These are phyloP conservation scores for Typha latifolia DNA, from an alignment of 176 grass and related monocot genomes.

Conservation along the genomic window DNA sequence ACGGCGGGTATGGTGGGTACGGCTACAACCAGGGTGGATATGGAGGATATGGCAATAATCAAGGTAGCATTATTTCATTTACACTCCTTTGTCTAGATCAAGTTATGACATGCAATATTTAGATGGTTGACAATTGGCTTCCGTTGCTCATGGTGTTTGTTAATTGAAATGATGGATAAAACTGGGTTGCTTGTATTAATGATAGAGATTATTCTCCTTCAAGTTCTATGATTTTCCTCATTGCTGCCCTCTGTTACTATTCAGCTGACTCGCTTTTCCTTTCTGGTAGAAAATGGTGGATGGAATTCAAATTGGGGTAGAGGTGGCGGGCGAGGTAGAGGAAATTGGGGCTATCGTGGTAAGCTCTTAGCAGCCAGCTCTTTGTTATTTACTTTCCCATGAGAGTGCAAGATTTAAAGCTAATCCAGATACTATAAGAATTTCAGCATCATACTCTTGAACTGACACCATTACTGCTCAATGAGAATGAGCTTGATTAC, in stretches of 20 bases:
- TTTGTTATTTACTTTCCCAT: not conserved
- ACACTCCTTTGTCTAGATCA: not conserved
- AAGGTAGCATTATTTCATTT: conserved; percentile 20
- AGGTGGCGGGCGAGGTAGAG: conserved; percentile 63
- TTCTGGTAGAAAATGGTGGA: conserved; percentile 64
- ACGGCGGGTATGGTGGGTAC: conserved; percentile 62
- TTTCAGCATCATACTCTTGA: no score
- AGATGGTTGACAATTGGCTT: not conserved
- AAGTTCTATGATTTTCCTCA: not conserved
- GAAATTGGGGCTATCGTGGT: conserved; percentile 67
- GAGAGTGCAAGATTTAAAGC: no score
- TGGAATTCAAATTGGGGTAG: conserved; percentile 58
- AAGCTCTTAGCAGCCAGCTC: not conserved
- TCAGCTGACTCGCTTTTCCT: conserved; percentile 1
- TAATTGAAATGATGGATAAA: not conserved
- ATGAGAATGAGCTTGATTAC: no score
- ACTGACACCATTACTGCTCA: no score
- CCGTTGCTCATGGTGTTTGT: not conserved
- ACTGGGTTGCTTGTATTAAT: not conserved
- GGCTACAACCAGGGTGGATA: conserved; percentile 72
- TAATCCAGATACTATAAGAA: no score
- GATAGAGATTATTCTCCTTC: not conserved
- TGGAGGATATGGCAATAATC: conserved; percentile 46
- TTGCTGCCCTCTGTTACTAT: not conserved
- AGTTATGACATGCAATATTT: conserved; percentile 20